phyloP scores from a whole-genome alignment of 345 rosid genomes.

The Garcia nutans region DNA sequence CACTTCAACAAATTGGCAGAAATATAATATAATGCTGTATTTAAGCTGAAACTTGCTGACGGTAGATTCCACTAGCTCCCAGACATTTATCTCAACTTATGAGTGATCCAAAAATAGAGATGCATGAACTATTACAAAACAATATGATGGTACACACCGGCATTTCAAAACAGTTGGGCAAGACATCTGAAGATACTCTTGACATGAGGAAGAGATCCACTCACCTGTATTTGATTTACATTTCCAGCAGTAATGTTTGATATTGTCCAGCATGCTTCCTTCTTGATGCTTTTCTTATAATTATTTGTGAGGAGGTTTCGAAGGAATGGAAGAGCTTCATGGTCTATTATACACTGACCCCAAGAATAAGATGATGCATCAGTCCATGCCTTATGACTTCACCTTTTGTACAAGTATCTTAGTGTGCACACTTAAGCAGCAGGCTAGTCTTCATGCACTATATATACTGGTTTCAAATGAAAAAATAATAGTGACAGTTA shows the following conservation, averaged over 20 bases:
- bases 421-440: too few relatives aligned
- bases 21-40: not conserved
- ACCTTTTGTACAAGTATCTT: too few relatives aligned
- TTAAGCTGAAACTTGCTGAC: not conserved
- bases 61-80: not conserved
- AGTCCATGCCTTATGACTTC: not conserved
- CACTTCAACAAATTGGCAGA: not conserved
- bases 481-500: not conserved
- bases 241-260: conserved; percentile 38
- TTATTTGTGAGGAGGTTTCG: conserved; percentile 22
- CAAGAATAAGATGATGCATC: not conserved
- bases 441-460: too few relatives aligned
- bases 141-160: not conserved
- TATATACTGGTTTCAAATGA: not conserved
- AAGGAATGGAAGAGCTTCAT: conserved; percentile 27
- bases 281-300: conserved; percentile 32
- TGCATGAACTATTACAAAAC: not conserved
- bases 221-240: conserved; percentile 33
- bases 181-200: conserved; percentile 8
- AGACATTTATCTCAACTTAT: not conserved
- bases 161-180: conserved; percentile 5
- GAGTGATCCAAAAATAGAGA: not conserved
- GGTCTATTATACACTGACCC: conserved; percentile 27
- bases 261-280: conserved; percentile 41
- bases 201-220: not conserved